Percentiles rank a stretch among this genome's conserved stretches.
These are phyloP conservation scores for Paraphaeosphaeria sporulosa DNA, from an alignment of 2,329 filamentous ascomycete genomes.

Conservation along the genomic window DNA sequence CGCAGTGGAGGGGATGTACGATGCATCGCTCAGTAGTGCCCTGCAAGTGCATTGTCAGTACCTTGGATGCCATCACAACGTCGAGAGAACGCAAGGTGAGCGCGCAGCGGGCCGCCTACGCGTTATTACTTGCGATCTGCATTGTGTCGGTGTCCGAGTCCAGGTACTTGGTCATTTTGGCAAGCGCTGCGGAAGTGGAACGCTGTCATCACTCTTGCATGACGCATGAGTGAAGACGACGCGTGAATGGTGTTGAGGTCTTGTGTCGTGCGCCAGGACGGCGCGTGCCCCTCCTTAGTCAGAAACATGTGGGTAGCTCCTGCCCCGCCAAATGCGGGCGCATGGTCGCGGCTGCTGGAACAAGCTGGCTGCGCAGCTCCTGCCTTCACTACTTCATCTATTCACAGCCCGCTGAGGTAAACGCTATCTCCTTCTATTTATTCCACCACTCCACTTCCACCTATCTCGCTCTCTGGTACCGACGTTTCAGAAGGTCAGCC, in stretches of 20 bases:
- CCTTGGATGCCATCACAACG: not conserved
- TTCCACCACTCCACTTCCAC: not conserved
- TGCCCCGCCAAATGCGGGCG: conserved; percentile 21
- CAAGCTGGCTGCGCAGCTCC: conserved; percentile 2
- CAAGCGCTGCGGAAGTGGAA: conserved; percentile 2
- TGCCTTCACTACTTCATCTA: conserved; percentile 5
- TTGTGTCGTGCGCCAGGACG: not conserved
- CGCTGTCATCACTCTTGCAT: conserved; percentile 10
- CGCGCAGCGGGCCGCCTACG: conserved; percentile 34
- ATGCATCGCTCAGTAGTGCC: conserved; percentile 1
- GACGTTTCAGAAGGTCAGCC: not conserved
- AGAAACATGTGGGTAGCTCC: not conserved
- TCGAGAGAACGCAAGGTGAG: conserved; percentile 11
- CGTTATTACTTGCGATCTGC: conserved; percentile 20
- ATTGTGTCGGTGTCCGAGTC: conserved; percentile 14
- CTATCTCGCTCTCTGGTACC: not conserved
- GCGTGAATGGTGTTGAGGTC: conserved; percentile 12
- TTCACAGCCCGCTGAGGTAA: conserved; percentile 10
- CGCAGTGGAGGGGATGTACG: conserved; percentile 19
- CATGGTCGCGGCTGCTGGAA: conserved; percentile 3
- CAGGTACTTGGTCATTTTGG: conserved; percentile 15
- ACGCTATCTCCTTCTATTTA: not conserved
- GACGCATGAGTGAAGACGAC: conserved; percentile 9
- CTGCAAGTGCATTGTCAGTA: conserved; percentile 12
- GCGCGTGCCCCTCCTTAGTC: conserved; percentile 14